A percentile compares a stretch with the other conserved stretches of the same genome.
These are phyloP conservation scores for Phlyctochytrium planicorne DNA, from an alignment of 192 early-diverging fungal genomes.

Conservation along the genomic window DNA sequence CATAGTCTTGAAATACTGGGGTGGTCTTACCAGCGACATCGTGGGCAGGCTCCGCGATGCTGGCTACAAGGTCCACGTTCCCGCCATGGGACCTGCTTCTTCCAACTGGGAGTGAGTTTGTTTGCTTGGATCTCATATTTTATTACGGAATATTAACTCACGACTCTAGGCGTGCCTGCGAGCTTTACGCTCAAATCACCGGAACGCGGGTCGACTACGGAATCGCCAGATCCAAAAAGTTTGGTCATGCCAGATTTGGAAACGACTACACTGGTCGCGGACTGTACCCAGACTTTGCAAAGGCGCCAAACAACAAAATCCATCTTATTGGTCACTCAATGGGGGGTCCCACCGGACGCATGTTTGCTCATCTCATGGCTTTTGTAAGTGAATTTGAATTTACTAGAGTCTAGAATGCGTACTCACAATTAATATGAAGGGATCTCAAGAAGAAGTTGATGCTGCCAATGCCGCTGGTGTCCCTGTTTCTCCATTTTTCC, in stretches of 20 bases:
- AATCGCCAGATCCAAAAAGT: constrained; percentile 11
- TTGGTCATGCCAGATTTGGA: constrained; percentile 25
- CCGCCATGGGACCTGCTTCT: constrained; percentile 23
- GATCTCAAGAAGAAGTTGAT: constrained; percentile 15
- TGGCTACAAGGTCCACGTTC: constrained; percentile 18
- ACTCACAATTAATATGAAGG: background rate
- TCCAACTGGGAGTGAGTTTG: constrained; percentile 18
- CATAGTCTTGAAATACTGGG: constrained; percentile 23
- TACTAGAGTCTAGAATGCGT: background rate
- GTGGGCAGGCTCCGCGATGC: constrained; percentile 3
- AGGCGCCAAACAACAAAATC: constrained; percentile 7
- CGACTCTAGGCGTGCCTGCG: constrained; percentile 32
- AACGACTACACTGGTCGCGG: constrained; percentile 18
- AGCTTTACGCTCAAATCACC: constrained; percentile 28
- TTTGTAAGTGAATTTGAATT: background rate
- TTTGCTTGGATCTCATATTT: background rate
- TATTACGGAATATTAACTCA: background rate
- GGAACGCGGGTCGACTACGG: constrained; percentile 25
- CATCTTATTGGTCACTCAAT: constrained; percentile 26
- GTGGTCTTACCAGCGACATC: constrained; percentile 21
- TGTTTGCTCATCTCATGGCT: constrained; percentile 13
- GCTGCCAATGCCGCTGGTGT: constrained; percentile 16
- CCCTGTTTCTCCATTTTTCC: constrained; percentile 21
- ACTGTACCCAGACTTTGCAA: constrained; percentile 16
- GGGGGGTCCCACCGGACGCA: constrained; percentile 27